These are phyloP conservation scores for Protomyces inouyei DNA, from an alignment of 1,139 yeast genomes.

Conservation along the genomic window DNA sequence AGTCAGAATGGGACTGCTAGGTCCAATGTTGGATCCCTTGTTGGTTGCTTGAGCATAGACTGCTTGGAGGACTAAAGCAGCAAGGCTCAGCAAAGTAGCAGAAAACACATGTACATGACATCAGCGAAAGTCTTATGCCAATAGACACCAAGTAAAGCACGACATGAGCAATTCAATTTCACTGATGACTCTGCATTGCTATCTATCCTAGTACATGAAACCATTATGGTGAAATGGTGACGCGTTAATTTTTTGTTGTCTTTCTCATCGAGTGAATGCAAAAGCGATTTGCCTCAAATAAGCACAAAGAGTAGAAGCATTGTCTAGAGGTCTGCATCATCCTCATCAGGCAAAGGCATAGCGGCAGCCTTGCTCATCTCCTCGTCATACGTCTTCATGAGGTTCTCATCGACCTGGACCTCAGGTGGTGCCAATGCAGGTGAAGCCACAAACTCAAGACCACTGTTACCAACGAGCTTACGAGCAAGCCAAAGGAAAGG, in stretches of 20 bases:
- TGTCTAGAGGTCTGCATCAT: conserved; percentile 90
- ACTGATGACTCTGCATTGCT: background rate
- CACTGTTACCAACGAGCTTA: conserved; percentile 97
- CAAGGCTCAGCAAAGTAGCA: too few species aligned
- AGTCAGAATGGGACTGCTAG: background rate
- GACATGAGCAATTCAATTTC: background rate
- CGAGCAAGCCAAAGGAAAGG: conserved; percentile 99
- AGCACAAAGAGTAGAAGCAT: background rate
- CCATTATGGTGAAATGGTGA: background rate
- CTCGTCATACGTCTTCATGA: conserved; percentile 97
- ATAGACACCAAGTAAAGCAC: too few species aligned
- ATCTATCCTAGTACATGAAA: background rate
- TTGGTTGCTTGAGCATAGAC: too few species aligned
- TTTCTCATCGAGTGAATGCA: too few species aligned
- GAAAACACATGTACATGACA: too few species aligned
- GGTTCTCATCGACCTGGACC: conserved; percentile 90
- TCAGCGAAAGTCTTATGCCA: too few species aligned
- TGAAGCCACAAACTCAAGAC: conserved; percentile 96
- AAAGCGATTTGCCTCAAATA: background rate
- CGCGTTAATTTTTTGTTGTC: background rate
- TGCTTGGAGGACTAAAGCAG: too few species aligned
- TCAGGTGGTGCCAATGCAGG: conserved; percentile 99
- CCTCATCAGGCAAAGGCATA: conserved; percentile 99
- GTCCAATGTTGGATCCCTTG: too few species aligned
- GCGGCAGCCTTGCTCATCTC: conserved; percentile 99